A percentile compares a stretch with the other conserved stretches of the same genome.
phyloP scores from a whole-genome alignment of 192 early-diverging fungal species.

The Podila horticola region DNA sequence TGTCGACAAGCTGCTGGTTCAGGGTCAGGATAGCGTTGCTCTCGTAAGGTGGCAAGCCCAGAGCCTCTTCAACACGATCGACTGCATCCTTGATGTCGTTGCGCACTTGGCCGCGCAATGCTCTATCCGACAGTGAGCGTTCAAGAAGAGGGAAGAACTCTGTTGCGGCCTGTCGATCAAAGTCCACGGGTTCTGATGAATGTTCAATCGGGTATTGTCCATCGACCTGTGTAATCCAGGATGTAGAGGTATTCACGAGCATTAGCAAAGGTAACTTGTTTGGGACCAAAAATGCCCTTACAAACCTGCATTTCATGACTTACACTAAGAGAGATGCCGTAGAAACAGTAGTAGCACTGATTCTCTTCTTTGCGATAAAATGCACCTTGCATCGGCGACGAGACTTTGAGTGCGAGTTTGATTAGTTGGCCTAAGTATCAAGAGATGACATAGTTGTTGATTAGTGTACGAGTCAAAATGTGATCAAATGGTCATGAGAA shows the following conservation, averaged over 20 bases:
- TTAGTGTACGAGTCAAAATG: too few species aligned
- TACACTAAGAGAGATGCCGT: constrained; percentile 67
- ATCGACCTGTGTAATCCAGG: constrained; percentile 50
- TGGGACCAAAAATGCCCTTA: neutral
- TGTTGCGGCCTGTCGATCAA: constrained; percentile 65
- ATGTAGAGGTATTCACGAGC: neutral
- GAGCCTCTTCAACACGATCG: constrained; percentile 63
- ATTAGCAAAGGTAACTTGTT: neutral
- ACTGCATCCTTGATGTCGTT: constrained; percentile 70
- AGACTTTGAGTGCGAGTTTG: constrained; percentile 46
- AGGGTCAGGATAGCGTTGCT: constrained; percentile 45
- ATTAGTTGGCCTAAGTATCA: constrained; percentile 59
- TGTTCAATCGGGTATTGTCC: constrained; percentile 64
- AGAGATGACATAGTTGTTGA: neutral
- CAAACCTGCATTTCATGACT: neutral
- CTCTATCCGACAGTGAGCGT: constrained; percentile 51
- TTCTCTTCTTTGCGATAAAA: constrained; percentile 62
- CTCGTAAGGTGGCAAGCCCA: constrained; percentile 63
- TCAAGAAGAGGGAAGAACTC: constrained; percentile 63
- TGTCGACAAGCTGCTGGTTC: constrained; percentile 51
- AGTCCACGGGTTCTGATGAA: constrained; percentile 50
- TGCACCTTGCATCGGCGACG: constrained; percentile 44
- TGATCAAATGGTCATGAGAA: too few species aligned
- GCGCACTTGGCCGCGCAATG: constrained; percentile 54
- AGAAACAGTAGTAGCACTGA: constrained; percentile 77